phyloP scores from a whole-genome alignment of 2,329 filamentous ascomycete genomes.

The Exophiala aquamarina region DNA sequence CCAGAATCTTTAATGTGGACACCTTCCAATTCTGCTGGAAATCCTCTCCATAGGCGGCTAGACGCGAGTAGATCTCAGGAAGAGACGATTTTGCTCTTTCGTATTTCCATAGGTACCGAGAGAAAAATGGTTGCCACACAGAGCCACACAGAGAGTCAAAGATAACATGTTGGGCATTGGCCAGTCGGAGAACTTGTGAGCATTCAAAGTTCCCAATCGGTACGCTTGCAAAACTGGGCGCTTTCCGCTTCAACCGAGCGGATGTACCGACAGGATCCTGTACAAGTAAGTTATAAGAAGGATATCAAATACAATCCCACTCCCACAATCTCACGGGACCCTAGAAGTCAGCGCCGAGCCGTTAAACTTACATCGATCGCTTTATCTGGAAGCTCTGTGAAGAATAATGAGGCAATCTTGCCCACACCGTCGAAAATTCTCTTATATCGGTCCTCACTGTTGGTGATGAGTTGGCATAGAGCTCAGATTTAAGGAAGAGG shows the following conservation, averaged over 20 bases:
- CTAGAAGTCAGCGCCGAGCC: neutral
- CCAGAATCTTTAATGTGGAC: slow-evolving; percentile 5
- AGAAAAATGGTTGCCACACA: slow-evolving; percentile 7
- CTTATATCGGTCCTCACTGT: slow-evolving; percentile 4
- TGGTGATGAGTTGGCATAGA: neutral
- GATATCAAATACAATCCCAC: neutral
- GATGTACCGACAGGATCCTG: slow-evolving; percentile 2
- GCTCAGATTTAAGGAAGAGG: neutral
- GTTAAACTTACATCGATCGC: slow-evolving; percentile 3
- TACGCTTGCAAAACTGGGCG: neutral
- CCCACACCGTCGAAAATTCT: neutral
- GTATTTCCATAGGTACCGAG: neutral
- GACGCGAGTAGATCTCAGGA: neutral
- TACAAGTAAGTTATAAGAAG: neutral
- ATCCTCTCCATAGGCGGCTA: slow-evolving; percentile 1
- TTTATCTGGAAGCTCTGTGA: slow-evolving; percentile 4
- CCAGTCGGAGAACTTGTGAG: slow-evolving; percentile 6
- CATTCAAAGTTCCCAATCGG: neutral
- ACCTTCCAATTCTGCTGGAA: slow-evolving; percentile 7
- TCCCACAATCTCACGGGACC: no score
- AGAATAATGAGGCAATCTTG: neutral
- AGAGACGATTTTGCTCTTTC: neutral
- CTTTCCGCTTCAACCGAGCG: neutral
- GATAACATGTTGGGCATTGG: slow-evolving; percentile 3
- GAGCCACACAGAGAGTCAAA: neutral